These are phyloP conservation scores for Cronartium quercuum DNA, from an alignment of 1,284 basidiomycete genomes.

Conservation along the genomic window DNA sequence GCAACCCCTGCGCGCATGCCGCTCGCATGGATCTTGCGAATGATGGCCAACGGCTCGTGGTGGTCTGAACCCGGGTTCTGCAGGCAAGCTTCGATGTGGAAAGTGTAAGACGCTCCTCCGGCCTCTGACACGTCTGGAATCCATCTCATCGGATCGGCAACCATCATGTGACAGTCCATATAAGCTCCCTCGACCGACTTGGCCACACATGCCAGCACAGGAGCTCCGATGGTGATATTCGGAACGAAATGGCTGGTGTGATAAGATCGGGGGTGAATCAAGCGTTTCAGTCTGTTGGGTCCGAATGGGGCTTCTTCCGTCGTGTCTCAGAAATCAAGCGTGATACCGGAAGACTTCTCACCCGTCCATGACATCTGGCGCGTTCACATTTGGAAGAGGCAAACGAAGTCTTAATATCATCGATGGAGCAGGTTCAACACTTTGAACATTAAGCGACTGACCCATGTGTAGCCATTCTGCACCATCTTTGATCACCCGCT, in stretches of 20 bases:
- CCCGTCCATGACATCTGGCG: constrained; percentile 70
- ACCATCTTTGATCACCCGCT: constrained; percentile 81
- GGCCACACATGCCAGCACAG: constrained; percentile 77
- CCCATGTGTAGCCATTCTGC: constrained; percentile 97
- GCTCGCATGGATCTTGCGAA: constrained; percentile 65
- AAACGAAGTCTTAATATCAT: neutral
- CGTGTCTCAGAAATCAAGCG: neutral
- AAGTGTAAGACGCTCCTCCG: constrained; percentile 90
- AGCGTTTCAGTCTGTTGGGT: too few species aligned
- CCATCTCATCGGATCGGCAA: constrained; percentile 91
- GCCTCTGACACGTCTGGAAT: constrained; percentile 91
- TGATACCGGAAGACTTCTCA: constrained; percentile 49
- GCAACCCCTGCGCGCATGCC: constrained; percentile 88
- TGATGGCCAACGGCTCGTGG: constrained; percentile 58
- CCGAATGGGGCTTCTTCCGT: too few species aligned
- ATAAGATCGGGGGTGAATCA: neutral
- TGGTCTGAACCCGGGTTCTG: constrained; percentile 1
- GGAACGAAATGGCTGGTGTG: constrained; percentile 86
- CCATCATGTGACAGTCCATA: constrained; percentile 99
- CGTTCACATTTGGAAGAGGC: neutral
- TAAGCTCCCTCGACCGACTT: constrained; percentile 89
- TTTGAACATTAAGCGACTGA: constrained; percentile 46
- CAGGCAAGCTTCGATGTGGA: constrained; percentile 77
- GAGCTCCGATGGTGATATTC: constrained; percentile 94
- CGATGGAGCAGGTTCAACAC: too few species aligned